Percentiles rank a stretch among this genome's conserved stretches.
These are phyloP conservation scores for Cladosporium sphaerospermum DNA, from an alignment of 2,329 filamentous ascomycete species.

Conservation along the genomic window DNA sequence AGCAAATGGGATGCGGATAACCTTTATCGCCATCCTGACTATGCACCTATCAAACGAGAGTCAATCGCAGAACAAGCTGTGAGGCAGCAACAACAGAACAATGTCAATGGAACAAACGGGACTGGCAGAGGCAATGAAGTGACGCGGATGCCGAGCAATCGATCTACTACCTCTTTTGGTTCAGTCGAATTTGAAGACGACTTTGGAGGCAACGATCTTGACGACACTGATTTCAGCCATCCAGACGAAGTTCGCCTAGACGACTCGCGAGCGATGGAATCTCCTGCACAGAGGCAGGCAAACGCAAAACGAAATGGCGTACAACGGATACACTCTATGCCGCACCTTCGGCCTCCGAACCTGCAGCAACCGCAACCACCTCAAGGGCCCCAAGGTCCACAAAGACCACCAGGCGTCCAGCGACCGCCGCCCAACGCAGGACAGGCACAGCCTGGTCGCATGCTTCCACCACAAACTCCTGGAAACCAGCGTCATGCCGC, in stretches of 20 bases:
- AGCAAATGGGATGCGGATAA: slow-evolving; percentile 72
- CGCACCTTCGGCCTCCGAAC: slow-evolving; percentile 25
- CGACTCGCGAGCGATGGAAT: slow-evolving; percentile 20
- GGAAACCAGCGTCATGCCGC: slow-evolving; percentile 19
- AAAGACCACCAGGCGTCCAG: slow-evolving; percentile 18
- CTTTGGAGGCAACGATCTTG: slow-evolving; percentile 48
- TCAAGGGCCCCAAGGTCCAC: slow-evolving; percentile 19
- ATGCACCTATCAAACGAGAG: slow-evolving; percentile 55
- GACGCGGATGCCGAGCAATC: slow-evolving; percentile 26
- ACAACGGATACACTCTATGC: slow-evolving; percentile 29
- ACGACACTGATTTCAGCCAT: slow-evolving; percentile 56
- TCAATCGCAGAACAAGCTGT: slow-evolving; percentile 18
- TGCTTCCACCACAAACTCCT: slow-evolving; percentile 25
- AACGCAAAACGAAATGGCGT: slow-evolving; percentile 20
- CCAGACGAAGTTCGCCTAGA: slow-evolving; percentile 68
- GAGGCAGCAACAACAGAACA: slow-evolving; percentile 12
- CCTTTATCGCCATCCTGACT: slow-evolving; percentile 76
- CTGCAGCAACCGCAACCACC: slow-evolving; percentile 21
- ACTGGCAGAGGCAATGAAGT: slow-evolving; percentile 13
- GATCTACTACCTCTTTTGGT: slow-evolving; percentile 29
- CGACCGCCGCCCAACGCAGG: slow-evolving; percentile 18
- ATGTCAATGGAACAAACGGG: slow-evolving; percentile 19
- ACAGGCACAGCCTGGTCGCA: slow-evolving; percentile 19
- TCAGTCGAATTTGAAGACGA: slow-evolving; percentile 48
- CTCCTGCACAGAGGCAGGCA: slow-evolving; percentile 18